phyloP scores from a whole-genome alignment of 306 rosid genomes.

The Pueraria montana region DNA sequence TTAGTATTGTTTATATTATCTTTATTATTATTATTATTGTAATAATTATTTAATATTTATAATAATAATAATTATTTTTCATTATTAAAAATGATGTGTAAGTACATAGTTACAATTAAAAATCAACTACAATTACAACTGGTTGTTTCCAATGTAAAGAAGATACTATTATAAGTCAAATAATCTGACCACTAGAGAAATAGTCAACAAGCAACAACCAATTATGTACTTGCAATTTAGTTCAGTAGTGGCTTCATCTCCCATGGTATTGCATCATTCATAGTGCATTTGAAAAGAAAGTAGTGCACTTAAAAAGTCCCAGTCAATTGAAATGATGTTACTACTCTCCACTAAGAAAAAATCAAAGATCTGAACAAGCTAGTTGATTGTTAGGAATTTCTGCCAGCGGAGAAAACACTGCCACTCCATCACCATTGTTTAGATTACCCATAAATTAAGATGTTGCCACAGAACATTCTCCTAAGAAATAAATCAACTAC shows the following conservation, averaged over 20 bases:
- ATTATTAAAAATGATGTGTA: no score
- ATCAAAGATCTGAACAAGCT: background rate
- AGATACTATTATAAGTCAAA: no score
- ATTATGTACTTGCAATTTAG: no score
- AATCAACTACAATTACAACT: no score
- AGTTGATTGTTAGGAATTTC: background rate
- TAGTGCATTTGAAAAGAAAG: constrained; percentile 8
- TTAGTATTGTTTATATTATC: no score
- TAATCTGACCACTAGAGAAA: no score
- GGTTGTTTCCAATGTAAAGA: no score
- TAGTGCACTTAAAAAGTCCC: background rate
- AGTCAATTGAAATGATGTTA: background rate
- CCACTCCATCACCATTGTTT: background rate
- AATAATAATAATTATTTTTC: no score
- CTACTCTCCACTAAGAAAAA: background rate
- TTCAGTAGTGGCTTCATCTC: background rate
- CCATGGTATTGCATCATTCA: background rate
- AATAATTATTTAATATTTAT: no score
- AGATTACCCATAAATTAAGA: background rate
- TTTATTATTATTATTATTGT: no score
- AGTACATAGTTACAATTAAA: no score
- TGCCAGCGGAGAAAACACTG: background rate
- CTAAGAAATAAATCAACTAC: background rate
- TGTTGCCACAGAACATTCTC: background rate
- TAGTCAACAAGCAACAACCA: no score